A percentile compares a stretch with the other conserved stretches of the same genome.
phyloP scores from a whole-genome alignment of 345 rosid genomes.

The Murraya paniculata region DNA sequence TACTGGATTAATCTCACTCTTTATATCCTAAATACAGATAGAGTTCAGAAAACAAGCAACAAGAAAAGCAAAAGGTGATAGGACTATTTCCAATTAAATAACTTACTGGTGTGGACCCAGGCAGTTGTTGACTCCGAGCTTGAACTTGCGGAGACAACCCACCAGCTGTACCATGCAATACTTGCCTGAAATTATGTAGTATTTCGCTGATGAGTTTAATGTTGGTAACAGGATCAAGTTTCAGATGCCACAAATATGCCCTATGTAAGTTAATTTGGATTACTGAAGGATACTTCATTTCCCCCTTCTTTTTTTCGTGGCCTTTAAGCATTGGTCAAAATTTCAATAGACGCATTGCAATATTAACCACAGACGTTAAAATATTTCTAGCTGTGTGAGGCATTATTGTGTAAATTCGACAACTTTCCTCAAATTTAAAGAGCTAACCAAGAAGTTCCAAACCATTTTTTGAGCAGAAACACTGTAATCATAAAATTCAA shows the following conservation, averaged over 20 bases:
- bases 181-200: constrained; percentile 68
- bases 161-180: constrained; percentile 78
- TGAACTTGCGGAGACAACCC: constrained; percentile 93
- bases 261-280: neutral
- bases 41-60: constrained; percentile 24
- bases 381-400: neutral
- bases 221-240: neutral
- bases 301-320: neutral
- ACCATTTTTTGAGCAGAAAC: constrained; percentile 6
- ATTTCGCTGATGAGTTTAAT: neutral
- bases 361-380: neutral
- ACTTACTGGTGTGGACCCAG: constrained; percentile 72
- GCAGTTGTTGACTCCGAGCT: constrained; percentile 76
- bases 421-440: neutral
- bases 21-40: constrained; percentile 71
- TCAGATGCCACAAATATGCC: neutral
- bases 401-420: neutral
- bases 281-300: no score
- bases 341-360: neutral
- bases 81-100: neutral
- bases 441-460: neutral
- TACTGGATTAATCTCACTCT: constrained; percentile 82
- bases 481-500: constrained; percentile 2
- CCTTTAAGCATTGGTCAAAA: neutral
- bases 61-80: neutral